phyloP scores from a whole-genome alignment of 2,329 filamentous ascomycete species.

The Cladobotryum mycophilum region DNA sequence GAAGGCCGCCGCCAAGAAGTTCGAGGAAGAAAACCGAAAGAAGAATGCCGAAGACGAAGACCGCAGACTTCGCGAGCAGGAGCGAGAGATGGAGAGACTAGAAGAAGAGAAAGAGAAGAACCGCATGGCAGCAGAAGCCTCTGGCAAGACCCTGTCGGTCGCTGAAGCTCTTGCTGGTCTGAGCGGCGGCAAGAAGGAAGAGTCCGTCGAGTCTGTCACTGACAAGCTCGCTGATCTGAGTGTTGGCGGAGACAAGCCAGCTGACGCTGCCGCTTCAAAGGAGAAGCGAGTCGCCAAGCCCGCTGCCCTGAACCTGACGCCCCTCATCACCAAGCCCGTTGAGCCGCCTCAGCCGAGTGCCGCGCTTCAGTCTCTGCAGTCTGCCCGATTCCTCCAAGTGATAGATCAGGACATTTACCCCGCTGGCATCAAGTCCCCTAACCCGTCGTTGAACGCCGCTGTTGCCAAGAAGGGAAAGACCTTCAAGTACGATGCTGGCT shows the following conservation, averaged over 20 bases:
- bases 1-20: constrained; percentile 42
- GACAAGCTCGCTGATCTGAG: constrained; percentile 48
- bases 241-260: constrained; percentile 37
- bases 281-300: constrained; percentile 69
- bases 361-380: constrained; percentile 87
- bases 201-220: constrained; percentile 33
- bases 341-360: constrained; percentile 91
- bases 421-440: constrained; percentile 76
- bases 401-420: constrained; percentile 78
- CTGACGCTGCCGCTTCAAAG: constrained; percentile 45
- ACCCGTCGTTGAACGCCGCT: constrained; percentile 79
- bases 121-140: constrained; percentile 44
- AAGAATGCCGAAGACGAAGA: constrained; percentile 51
- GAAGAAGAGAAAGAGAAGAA: constrained; percentile 64
- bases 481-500: constrained; percentile 93
- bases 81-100: constrained; percentile 64
- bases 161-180: constrained; percentile 44
- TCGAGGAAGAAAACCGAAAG: constrained; percentile 39
- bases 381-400: constrained; percentile 78
- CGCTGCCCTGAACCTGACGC: constrained; percentile 77
- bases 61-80: constrained; percentile 64
- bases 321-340: constrained; percentile 73
- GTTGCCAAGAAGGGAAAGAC: constrained; percentile 72
- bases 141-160: constrained; percentile 41
- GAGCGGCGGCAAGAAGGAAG: constrained; percentile 28